Base-by-base conservation (phyloP, 148 eudicot genomes). In the Cornus suecica region DNA sequence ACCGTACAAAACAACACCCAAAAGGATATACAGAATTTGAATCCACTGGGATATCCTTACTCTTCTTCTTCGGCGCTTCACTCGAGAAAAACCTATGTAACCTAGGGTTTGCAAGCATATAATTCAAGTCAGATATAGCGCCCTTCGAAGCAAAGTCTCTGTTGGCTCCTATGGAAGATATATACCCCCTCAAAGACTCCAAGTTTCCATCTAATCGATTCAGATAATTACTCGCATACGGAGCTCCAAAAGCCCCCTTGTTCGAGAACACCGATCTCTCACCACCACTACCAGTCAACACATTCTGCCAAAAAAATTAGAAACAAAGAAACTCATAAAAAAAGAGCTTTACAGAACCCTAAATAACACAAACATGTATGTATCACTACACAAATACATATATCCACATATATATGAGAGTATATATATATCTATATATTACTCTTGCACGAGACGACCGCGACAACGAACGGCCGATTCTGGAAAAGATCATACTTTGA, bases 11-110 rank as follows among this genome's bases (percentile, higher is more conserved):
- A 18, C 62, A 58, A 5, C 8, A 58, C 15, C 62, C 7, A 58
- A 58, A 58, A 58, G 24, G 5, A 5, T 5, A 58, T 24, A 22
- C 1, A 74, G 27, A 64, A 6, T 10, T 8, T 15, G 37, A 37
- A 41, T 69, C 26, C 29, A 16, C 16, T 13, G 1, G 30, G 8
- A 22, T n/a, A 67, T 15, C 23, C 88, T 83, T 75, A 93, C 97
- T 89, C 77, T 87, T 93, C 80, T 91, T 93, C 84, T 93, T 93
- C 1, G 96, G 93, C 27, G 88, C 79, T 83, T 91, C 90, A 80
- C 84, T 87, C 3, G 89, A 93, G 87, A 91, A 91, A 71, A 74
- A 85, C 74, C 92, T 84, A 42, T 80, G 76, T 65, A 85, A 51
- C 69, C 80, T 85, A 73, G 89, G 93, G 86, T 81, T 88, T 37